Base-by-base conservation (phyloP, 108 stramenopile species). In the Cyclostephanos invisitatus region DNA sequence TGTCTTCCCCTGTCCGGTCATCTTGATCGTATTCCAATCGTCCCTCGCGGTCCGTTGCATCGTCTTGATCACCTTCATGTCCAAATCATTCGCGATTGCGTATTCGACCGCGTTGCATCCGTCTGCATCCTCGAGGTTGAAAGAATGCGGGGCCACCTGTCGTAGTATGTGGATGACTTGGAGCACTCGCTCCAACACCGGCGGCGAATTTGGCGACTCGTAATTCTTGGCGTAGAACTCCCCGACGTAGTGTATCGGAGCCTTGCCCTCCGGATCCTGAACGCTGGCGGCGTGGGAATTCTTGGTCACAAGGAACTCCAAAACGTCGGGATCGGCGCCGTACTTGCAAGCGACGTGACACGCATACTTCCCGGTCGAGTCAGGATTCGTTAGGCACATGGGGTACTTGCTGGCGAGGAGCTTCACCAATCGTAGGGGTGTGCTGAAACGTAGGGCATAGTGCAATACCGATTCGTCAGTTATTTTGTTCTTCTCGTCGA, bases 181-280 rank as follows among this genome's bases (percentile, higher is more conserved):
- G 44, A 81, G 70, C 76, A 81, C 55, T 12, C 50, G 51, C 6
- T 81, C 75, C 25, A 64, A 50, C 6, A 70, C 70, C 28, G 53
- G 40, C 4, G 18, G 47, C 11, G 64, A 48, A 6, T n/a, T 28
- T n/a, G n/a, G 37, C 50, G 47, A 28, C 27, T 55, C 49, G 32
- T 75, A 44, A 58, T 64, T 51, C 15, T 22, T 32, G 15, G 51
- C 62, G 46, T 81, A 81, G 58, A 67, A 81, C 57, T 81, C 64
- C 12, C 38, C 80, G 48, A 73, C 71, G 37, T 81, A 81, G 44
- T 83, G 82, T 29, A 83, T 74, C 36, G 82, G 82, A 47, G 77
- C 64, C 62, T 79, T 83, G n/a, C 82, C 77, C 2, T n/a, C 28
- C 18, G 42, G 53, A 54, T 83, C 82, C 28, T 67, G 73, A 18